Base-by-base conservation (phyloP, 1,284 basidiomycete genomes). In the Kalmanozyma brasiliensis region DNA sequence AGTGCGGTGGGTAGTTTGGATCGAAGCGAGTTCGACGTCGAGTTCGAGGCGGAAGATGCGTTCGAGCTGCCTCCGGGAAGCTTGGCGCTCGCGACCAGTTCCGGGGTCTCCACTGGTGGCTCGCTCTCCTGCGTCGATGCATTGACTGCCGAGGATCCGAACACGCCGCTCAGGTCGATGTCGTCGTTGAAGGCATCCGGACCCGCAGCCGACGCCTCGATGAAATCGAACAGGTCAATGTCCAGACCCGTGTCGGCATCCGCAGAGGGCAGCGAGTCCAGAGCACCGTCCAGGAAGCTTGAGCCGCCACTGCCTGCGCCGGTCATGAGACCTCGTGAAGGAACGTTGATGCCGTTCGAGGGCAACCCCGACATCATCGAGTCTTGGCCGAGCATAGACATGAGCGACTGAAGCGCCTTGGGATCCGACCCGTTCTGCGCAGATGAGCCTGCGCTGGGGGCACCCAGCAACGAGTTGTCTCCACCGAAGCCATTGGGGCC, bases 221-320 rank as follows among this genome's bases (percentile, higher is more conserved):
- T 71, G 34, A 69, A 74, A 52, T 76, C 74, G 49, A 73, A 73
- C 44, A 76, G 48, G 35, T 71, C 67, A 19, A 74, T 61, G 51
- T 74, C 74, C 37, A 71, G 37, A 13, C 53, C 60, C 17, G 58
- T 56, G 29, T 74, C 74, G 6, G 67, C 57, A n/a, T 76, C 63
- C 6, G 64, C 67, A 20, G 61, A 69, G 7, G 66, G 60, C 35
- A 69, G 35, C 36, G 66, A 60, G 38, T 53, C 60, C 38, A 63
- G 23, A 16, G 44, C 52, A 13, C 59, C 59, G 20, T 60, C 49
- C 42, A 69, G 30, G 32, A 63, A 56, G 47, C 53, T 49, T 47
- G 65, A 55, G 23, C 51, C 65, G 20, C 37, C 29, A 19, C 42
- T 49, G 38, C 36, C 44, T 34, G 51, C 47, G 42, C 43, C 53